Conservation (phyloP, 225 moss, liverwort and hornwort species). For the Ulota crispa region DNA sequence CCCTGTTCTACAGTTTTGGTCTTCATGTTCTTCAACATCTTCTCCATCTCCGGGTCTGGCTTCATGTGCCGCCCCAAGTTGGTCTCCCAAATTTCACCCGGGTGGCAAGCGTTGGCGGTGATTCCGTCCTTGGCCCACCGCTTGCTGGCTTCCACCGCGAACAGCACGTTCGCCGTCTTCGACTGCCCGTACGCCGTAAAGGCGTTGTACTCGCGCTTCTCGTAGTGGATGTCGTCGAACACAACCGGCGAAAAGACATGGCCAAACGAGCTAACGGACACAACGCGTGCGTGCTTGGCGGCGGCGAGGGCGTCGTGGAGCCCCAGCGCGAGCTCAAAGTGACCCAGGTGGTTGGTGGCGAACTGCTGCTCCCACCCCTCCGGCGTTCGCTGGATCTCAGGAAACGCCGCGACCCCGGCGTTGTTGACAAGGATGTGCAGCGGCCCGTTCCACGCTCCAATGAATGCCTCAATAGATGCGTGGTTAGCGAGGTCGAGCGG, state of each 20-base stretch:
- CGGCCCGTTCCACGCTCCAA: too few relatives aligned
- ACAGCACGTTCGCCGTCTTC: too few relatives aligned
- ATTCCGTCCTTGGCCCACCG: neutral
- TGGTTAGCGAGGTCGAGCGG: neutral
- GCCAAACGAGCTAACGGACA: neutral
- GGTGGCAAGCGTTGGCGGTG: neutral
- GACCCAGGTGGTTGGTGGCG: neutral
- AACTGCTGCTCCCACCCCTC: slow-evolving; percentile 8
- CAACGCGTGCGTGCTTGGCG: neutral
- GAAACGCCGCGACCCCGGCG: neutral
- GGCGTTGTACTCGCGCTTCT: neutral
- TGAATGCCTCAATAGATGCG: neutral
- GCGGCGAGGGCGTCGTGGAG: neutral
- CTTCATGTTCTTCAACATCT: too few relatives aligned
- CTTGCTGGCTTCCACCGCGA: too few relatives aligned
- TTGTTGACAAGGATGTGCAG: too few relatives aligned
- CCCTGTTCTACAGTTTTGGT: too few relatives aligned
- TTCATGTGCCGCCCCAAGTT: too few relatives aligned
- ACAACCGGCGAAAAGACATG: neutral
- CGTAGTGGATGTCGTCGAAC: neutral
- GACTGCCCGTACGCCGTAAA: neutral
- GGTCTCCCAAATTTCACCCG: neutral
- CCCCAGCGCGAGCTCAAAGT: neutral
- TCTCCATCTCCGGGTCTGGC: too few relatives aligned
- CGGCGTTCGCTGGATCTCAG: neutral